Evolutionary conservation across 768 basidiomycete species (phyloP).

Genomic region (Cubamyces sp.): DNA sequence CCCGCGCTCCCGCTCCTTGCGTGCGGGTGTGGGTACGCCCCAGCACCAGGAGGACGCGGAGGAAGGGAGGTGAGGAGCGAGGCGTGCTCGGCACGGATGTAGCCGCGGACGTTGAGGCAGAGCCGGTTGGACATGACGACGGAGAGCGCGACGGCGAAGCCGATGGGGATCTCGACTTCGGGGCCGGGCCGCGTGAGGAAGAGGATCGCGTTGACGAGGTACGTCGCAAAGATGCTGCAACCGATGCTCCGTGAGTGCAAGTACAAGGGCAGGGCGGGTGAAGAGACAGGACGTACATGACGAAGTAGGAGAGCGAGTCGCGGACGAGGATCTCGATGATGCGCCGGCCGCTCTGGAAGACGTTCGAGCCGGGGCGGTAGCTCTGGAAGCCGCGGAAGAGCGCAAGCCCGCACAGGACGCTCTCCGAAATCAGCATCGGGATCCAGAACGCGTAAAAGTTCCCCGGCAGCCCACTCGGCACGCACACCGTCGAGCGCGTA

Average conservation of each 20-base stretch:
- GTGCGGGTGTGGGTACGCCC: too few species aligned
- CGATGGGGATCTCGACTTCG: conserved; percentile 55
- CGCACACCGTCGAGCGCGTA: conserved; percentile 44
- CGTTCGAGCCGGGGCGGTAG: conserved; percentile 37
- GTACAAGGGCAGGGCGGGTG: neutral
- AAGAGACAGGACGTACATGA: conserved; percentile 47
- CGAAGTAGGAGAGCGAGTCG: conserved; percentile 60
- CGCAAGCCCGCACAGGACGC: conserved; percentile 53
- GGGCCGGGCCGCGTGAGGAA: conserved; percentile 30
- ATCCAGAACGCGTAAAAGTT: conserved; percentile 64
- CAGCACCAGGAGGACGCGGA: neutral
- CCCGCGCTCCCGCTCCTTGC: too few species aligned
- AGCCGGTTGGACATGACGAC: conserved; percentile 62
- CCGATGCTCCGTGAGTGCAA: neutral
- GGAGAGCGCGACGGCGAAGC: conserved; percentile 61
- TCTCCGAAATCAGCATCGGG: conserved; percentile 59
- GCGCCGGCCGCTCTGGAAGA: conserved; percentile 47
- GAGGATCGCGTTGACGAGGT: conserved; percentile 47
- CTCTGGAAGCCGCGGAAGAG: conserved; percentile 53
- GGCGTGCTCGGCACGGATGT: conserved; percentile 24
- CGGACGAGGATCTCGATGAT: conserved; percentile 55
- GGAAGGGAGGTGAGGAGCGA: neutral
- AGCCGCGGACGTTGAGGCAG: conserved; percentile 54
- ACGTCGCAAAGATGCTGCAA: conserved; percentile 57
- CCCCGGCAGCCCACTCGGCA: conserved; percentile 41